Base-by-base conservation (phyloP, 257 asterid species). In the Scutellaria minor region DNA sequence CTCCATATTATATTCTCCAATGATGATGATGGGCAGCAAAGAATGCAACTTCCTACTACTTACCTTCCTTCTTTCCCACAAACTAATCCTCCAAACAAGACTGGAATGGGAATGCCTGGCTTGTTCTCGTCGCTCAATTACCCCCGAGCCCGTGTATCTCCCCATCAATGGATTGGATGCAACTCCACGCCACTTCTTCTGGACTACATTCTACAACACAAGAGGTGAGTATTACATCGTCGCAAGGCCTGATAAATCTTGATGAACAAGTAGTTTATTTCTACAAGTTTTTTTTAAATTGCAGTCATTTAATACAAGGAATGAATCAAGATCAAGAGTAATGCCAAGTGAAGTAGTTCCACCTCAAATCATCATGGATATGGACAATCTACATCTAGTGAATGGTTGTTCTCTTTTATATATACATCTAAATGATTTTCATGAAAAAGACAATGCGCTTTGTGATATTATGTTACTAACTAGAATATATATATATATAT, bases 1-100 rank as follows among this genome's bases (percentile, higher is more conserved):
- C 53, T 8, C 77, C 2, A 61, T 66, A 41, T 48, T 35, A 22
- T 58, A 47, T 18, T 71, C 67, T 40, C 67, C 82, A 46, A 40
- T n/a, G 37, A 7, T 40, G 35, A 14, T 52, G 71, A 55, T 62
- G 44, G 46, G 41, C 71, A 55, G 6, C 77, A 69, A 6, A 71
- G 53, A 13, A 3, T 62, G 39, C 56, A 31, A 18, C 45, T 65
- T 47, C 75, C 80, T 3, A 18, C 3, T 54, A 9, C 27, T 0
- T 11, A n/a, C 24, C 54, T 53, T 13, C 41, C 70, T 22, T 22
- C 2, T 6, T 15, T 51, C 59, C 39, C 20, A 65, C n/a, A 55
- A n/a, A 42, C 70, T 3, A 11, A 31, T 44, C 66, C 40, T 15
- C 72, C 72, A 57, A 47, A 6, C 40, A 54, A n/a, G 50, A 22